These are phyloP conservation scores for Rhytidiadelphus loreus DNA, from an alignment of 225 moss, liverwort and hornwort species.

Conservation along the genomic window DNA sequence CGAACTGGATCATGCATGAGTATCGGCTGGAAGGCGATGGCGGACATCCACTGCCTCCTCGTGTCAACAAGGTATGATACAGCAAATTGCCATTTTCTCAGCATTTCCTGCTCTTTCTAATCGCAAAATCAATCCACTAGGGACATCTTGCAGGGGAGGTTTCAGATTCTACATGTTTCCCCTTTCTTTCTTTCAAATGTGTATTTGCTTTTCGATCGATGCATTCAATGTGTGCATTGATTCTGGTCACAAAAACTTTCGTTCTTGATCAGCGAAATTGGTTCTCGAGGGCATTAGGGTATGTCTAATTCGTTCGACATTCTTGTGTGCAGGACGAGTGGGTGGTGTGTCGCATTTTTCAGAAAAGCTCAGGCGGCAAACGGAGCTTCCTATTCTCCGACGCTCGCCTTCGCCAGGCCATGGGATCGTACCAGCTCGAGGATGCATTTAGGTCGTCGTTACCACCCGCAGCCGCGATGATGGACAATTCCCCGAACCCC, in stretches of 20 bases:
- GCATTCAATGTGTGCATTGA: background rate
- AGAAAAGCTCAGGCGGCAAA: conserved; percentile 41
- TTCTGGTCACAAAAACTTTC: background rate
- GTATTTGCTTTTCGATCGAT: background rate
- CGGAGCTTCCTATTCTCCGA: conserved; percentile 37
- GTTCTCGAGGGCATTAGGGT: background rate
- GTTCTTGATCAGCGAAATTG: background rate
- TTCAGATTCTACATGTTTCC: background rate
- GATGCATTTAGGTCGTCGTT: conserved; percentile 21
- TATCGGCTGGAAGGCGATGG: conserved; percentile 42
- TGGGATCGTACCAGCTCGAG: conserved; percentile 20
- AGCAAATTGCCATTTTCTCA: too few species aligned
- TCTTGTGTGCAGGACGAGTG: conserved; percentile 39
- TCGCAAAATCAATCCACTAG: background rate
- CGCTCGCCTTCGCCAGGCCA: conserved; percentile 4
- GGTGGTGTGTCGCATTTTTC: conserved; percentile 57
- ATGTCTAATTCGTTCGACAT: background rate
- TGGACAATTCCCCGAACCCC: conserved; percentile 46
- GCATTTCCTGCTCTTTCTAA: background rate
- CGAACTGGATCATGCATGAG: conserved; percentile 65
- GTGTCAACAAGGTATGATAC: conserved; percentile 26
- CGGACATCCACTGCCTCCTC: conserved; percentile 12
- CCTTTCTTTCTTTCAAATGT: background rate
- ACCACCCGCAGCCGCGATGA: background rate
- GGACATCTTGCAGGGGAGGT: background rate